Percentiles rank a stretch among this genome's conserved stretches.
These are phyloP conservation scores for Fusarium albosuccineum DNA, from an alignment of 2,329 filamentous ascomycete species.

Conservation along the genomic window DNA sequence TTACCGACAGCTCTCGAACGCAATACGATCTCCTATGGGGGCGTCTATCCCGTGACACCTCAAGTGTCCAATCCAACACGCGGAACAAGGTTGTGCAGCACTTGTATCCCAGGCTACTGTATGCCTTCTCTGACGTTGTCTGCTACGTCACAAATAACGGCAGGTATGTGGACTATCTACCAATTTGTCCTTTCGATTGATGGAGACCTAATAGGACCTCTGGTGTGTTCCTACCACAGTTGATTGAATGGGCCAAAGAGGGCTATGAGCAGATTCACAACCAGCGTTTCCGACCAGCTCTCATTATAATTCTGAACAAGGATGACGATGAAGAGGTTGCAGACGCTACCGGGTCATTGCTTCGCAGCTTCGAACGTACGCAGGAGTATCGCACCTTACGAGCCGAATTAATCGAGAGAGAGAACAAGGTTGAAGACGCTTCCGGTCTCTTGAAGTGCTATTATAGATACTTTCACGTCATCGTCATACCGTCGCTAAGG, in stretches of 20 bases:
- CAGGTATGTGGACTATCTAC: too few species aligned
- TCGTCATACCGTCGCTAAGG: slow-evolving; percentile 3
- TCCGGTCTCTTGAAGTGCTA: slow-evolving; percentile 15
- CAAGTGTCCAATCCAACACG: slow-evolving; percentile 3
- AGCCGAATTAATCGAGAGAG: slow-evolving; percentile 1
- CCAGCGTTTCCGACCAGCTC: slow-evolving; percentile 10
- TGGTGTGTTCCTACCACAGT: background rate
- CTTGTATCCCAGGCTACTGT: slow-evolving; percentile 27
- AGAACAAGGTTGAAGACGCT: background rate
- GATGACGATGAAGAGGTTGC: background rate
- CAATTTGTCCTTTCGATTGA: too few species aligned
- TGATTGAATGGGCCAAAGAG: slow-evolving; percentile 30
- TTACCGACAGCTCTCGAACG: background rate
- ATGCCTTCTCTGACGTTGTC: slow-evolving; percentile 25
- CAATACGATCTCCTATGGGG: slow-evolving; percentile 18
- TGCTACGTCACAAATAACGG: slow-evolving; percentile 29
- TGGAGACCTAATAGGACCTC: background rate
- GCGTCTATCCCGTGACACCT: background rate
- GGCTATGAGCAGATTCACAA: slow-evolving; percentile 25
- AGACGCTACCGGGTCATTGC: background rate
- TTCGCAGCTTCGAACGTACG: slow-evolving; percentile 17
- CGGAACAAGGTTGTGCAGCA: slow-evolving; percentile 8
- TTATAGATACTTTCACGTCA: slow-evolving; percentile 24
- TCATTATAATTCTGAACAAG: slow-evolving; percentile 31
- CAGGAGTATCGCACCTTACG: background rate